Conservation (phyloP, 164 flowering plant species). For the Stephania yunnanensis region DNA sequence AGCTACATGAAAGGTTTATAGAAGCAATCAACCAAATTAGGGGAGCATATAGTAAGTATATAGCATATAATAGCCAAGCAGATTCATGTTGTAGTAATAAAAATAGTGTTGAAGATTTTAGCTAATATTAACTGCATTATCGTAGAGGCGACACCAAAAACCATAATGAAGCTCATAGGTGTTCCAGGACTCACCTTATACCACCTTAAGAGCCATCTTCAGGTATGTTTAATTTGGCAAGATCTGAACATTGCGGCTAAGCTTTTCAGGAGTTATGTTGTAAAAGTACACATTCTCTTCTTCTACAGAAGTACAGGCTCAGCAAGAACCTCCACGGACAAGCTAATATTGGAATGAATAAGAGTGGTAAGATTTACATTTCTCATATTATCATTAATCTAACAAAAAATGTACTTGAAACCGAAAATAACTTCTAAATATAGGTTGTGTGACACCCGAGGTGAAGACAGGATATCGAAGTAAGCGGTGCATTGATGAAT, state of each 20-base stretch:
- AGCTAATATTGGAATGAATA: constrained; percentile 40
- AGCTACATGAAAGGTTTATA: constrained; percentile 81
- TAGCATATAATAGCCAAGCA: constrained; percentile 22
- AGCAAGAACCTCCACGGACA: constrained; percentile 81
- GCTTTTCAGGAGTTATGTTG: not conserved
- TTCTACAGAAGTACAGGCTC: constrained; percentile 77
- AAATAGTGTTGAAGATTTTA: not conserved
- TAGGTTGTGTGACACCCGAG: constrained; percentile 26
- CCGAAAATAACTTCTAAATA: constrained; percentile 2
- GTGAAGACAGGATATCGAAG: constrained; percentile 49
- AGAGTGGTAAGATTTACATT: constrained; percentile 42
- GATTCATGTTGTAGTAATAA: not conserved
- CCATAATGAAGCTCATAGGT: constrained; percentile 92
- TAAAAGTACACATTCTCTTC: constrained; percentile 7
- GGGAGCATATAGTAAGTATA: constrained; percentile 88
- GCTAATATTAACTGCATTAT: constrained; percentile 17
- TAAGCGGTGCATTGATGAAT: constrained; percentile 37
- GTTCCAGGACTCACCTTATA: constrained; percentile 93
- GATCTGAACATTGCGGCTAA: not conserved
- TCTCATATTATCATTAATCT: constrained; percentile 6
- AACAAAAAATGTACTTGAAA: not conserved
- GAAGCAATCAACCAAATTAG: constrained; percentile 92
- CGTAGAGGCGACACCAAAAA: constrained; percentile 95
- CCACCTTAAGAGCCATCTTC: constrained; percentile 95
- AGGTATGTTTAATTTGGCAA: constrained; percentile 35